Percentiles rank a stretch among this genome's conserved stretches.
Evolutionary conservation across 2,329 filamentous ascomycete genomes (phyloP).

Genomic region (Neofusicoccum sp.): DNA sequence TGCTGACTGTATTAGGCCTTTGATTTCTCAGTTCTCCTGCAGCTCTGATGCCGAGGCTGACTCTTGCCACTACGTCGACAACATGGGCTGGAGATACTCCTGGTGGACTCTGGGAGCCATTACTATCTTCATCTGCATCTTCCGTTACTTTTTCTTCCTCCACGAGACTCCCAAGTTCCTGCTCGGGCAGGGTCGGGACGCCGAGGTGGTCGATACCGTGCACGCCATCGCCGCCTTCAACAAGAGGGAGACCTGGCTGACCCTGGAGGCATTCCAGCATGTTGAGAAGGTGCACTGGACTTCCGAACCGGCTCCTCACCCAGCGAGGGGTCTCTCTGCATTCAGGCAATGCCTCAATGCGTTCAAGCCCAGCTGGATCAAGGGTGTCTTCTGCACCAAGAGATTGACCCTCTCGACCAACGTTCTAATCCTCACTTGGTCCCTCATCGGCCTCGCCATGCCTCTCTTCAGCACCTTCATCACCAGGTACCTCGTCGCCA

Average conservation of each 20-base stretch:
- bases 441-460: slow-evolving; percentile 46
- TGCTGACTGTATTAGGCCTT: neutral
- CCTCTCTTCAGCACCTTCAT: slow-evolving; percentile 53
- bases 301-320: neutral
- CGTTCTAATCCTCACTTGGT: slow-evolving; percentile 44
- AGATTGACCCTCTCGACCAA: slow-evolving; percentile 36
- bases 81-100: slow-evolving; percentile 47
- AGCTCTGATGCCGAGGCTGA: slow-evolving; percentile 16
- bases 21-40: slow-evolving; percentile 19
- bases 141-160: slow-evolving; percentile 55
- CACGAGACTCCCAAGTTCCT: slow-evolving; percentile 62
- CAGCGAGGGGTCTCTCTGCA: slow-evolving; percentile 32
- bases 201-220: slow-evolving; percentile 48
- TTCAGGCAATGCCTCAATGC: slow-evolving; percentile 27
- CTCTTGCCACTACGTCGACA: slow-evolving; percentile 24
- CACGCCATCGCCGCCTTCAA: slow-evolving; percentile 45
- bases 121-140: slow-evolving; percentile 47
- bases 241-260: slow-evolving; percentile 33
- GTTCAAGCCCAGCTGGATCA: slow-evolving; percentile 24
- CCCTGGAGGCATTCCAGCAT: slow-evolving; percentile 36
- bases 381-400: slow-evolving; percentile 40
- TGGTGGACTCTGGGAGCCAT: slow-evolving; percentile 41
- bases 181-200: slow-evolving; percentile 54
- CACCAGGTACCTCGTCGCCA: slow-evolving; percentile 51
- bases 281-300: slow-evolving; percentile 32